phyloP scores from a whole-genome alignment of 2,329 filamentous ascomycete species.

The Epichloe typhina region DNA sequence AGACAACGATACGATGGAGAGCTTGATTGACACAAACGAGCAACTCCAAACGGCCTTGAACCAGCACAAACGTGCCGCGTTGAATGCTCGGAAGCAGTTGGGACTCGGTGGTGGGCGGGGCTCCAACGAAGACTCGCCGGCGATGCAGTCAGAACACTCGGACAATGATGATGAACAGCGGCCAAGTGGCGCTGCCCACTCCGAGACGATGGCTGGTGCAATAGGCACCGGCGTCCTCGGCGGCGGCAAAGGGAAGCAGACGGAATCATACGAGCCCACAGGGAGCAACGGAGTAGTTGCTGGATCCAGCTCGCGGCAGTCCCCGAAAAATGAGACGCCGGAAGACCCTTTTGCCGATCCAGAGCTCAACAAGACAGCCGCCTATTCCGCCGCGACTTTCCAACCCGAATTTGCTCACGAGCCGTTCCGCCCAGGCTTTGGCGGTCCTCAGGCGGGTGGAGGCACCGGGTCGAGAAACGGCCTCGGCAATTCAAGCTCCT shows the following conservation, averaged over 20 bases:
- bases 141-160: constrained; percentile 16
- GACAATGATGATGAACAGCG: constrained; percentile 6
- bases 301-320: constrained; percentile 13
- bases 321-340: constrained; percentile 13
- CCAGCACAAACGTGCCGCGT: constrained; percentile 69
- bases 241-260: constrained; percentile 22
- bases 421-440: constrained; percentile 26
- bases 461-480: background rate
- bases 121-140: constrained; percentile 16
- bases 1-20: constrained; percentile 89
- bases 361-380: constrained; percentile 1
- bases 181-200: background rate
- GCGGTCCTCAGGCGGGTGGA: constrained; percentile 4
- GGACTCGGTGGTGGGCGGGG: constrained; percentile 20
- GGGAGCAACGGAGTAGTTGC: constrained; percentile 7
- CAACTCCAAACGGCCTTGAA: constrained; percentile 71
- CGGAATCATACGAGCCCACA: constrained; percentile 15
- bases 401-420: constrained; percentile 19
- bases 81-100: constrained; percentile 46
- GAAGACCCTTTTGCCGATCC: constrained; percentile 24
- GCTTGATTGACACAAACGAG: constrained; percentile 88
- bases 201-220: background rate
- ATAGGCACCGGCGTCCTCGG: background rate
- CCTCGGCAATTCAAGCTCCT: constrained; percentile 7
- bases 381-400: constrained; percentile 8